These are phyloP conservation scores for Dictyostelium intermedium DNA, from an alignment of 78 protist genomes.

Conservation along the genomic window DNA sequence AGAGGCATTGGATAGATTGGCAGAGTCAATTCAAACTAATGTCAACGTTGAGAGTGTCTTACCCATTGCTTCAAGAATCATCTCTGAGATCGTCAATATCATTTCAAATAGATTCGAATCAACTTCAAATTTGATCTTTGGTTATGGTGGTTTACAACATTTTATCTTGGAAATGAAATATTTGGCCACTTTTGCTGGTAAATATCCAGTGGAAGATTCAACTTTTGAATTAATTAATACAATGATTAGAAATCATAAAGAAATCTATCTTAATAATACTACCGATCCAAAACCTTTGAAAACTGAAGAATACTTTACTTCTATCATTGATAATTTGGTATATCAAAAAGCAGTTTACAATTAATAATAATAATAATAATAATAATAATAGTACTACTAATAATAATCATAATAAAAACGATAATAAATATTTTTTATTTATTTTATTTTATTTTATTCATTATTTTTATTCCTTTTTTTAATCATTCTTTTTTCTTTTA, in stretches of 20 bases:
- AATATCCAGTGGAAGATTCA: conserved; percentile 27
- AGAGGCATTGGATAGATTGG: conserved; percentile 24
- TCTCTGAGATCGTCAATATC: conserved; percentile 39
- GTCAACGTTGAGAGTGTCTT: conserved; percentile 31
- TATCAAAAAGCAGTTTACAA: conserved; percentile 77
- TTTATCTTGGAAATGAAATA: conserved; percentile 64
- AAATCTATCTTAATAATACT: neutral
- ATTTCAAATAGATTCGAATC: conserved; percentile 24
- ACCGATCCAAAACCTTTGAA: conserved; percentile 18
- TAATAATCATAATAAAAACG: neutral
- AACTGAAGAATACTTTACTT: conserved; percentile 34
- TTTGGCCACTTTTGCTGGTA: conserved; percentile 42
- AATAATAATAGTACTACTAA: neutral
- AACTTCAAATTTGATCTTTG: neutral
- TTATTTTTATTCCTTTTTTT: neutral
- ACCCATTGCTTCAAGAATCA: conserved; percentile 60
- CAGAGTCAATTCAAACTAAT: neutral
- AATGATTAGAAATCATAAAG: conserved; percentile 25
- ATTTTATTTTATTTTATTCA: neutral
- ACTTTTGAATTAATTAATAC: conserved; percentile 44
- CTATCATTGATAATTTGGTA: conserved; percentile 50
- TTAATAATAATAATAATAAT: neutral
- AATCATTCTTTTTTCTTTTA: neutral
- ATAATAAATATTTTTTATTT: too few species aligned
- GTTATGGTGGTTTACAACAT: conserved; percentile 65